Evolutionary conservation across 257 asterid species (phyloP).

Genomic region (Mentha longifolia): DNA sequence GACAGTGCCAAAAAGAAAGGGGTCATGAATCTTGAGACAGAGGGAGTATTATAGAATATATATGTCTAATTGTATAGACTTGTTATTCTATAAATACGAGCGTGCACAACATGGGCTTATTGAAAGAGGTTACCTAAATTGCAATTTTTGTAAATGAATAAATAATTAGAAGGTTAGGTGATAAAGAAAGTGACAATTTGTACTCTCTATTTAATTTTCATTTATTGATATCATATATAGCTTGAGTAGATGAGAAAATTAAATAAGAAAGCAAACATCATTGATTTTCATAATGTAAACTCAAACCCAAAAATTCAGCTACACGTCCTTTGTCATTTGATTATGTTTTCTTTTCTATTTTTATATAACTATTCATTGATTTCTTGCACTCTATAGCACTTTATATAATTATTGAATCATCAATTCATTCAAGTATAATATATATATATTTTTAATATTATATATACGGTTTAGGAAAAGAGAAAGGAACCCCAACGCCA

Average conservation of each 20-base stretch:
- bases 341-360: not conserved
- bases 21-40: no score
- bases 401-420: not conserved
- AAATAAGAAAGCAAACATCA: not conserved
- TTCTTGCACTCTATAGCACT: conserved; percentile 3
- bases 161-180: conserved; percentile 22
- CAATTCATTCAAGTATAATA: not conserved
- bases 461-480: no score
- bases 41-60: no score
- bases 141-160: not conserved
- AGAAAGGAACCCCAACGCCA: no score
- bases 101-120: not conserved
- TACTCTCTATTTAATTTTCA: not conserved
- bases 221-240: conserved; percentile 1
- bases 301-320: not conserved
- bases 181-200: not conserved
- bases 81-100: not conserved
- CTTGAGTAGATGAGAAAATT: not conserved
- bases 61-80: not conserved
- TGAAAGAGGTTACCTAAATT: not conserved
- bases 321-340: not conserved
- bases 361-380: not conserved
- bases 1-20: no score
- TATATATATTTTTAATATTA: no score
- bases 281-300: not conserved